Evolutionary conservation across 2,329 filamentous ascomycete genomes (phyloP), one percentile per base, ranked within the genome.

Genomic region (Helotiales sp.): DNA sequence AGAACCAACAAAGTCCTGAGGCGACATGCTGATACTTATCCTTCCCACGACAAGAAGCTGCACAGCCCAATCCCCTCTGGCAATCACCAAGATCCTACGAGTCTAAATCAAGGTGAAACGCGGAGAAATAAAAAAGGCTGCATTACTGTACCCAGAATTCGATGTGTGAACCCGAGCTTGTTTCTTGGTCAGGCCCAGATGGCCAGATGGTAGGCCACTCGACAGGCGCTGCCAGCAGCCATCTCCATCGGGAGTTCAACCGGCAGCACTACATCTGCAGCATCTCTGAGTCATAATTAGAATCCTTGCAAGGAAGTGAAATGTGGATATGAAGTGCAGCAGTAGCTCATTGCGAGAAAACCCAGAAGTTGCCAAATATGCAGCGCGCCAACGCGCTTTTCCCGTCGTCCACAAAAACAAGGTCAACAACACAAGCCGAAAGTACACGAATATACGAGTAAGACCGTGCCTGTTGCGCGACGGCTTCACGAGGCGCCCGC

Each of bases 131-230:
- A 62, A 52, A 65, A 65, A 65, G 64, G 62, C 61, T 63, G n/a
- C n/a, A n/a, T n/a, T n/a, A n/a, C n/a, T n/a, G n/a, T n/a, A 63
- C 64, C 43, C 65, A 59, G 47, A 40, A 26, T 69, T 59, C 40
- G 61, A 34, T 64, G 67, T 60, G 55, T 64, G 60, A 68, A 67
- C 55, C 62, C 66, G 65, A 70, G 58, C 62, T 63, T 69, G 75
- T 77, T 77, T 77, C 76, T 77, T 75, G 75, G 75, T 77, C 74
- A 68, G 68, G 70, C 71, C 73, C 73, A 64, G 37, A 40, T 17
- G 73, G 67, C 75, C 73, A 68, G 65, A 73, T 75, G 75, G 75
- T 74, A 75, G 72, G 75, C 71, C 71, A 73, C 65, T 74, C 72
- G 72, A 67, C 70, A 75, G 66, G 57, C 75, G 75, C 74, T 70